Evolutionary conservation across 257 asterid genomes (phyloP), one percentile per base, ranked within the genome.

Genomic region (Misopates orontium): DNA sequence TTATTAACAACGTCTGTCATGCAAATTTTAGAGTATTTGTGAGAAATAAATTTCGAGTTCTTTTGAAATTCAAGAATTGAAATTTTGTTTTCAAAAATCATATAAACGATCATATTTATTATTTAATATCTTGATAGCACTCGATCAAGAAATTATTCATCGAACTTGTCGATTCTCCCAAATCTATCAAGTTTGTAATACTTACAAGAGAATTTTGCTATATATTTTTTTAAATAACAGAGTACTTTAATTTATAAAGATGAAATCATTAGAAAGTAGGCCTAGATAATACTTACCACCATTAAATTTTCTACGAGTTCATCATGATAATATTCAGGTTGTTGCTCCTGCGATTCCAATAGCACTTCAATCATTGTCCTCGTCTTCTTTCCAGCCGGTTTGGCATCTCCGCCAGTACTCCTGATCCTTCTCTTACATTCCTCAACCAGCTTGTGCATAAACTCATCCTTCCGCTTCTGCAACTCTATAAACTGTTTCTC

Each of bases 391-490:
- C 56, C 62, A n/a, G n/a, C n/a, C n/a, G n/a, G n/a, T n/a, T n/a
- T n/a, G 1, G 3, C 31, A 4, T 41, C 32, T n/a, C 14, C 39
- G 17, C 17, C 36, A 2, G 52, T 66, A 31, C 14, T 10, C 4
- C 32, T 23, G 9, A 18, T 47, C 23, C 71, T 66, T 8, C 28
- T 60, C 51, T 75, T 73, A 21, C 49, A 64, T 15, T 77, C 82
- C 19, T 71, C 82, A 36, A 84, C 70, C 73, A 79, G 21, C 12
- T 71, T 83, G 50, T 79, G 85, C 73, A 79, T 77, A 65, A 82
- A 77, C 18, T 21, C 22, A 4, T 81, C 82, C 64, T 84, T 79
- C 71, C 42, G 67, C 47, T 52, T 60, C 58, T 79, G 75, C 57
- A 84, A 10, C 28, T 17, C 28, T 63, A 49, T 56, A 57, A 81